phyloP scores from a whole-genome alignment of 805 yeast genomes.

The Monosporozyma unispora region DNA sequence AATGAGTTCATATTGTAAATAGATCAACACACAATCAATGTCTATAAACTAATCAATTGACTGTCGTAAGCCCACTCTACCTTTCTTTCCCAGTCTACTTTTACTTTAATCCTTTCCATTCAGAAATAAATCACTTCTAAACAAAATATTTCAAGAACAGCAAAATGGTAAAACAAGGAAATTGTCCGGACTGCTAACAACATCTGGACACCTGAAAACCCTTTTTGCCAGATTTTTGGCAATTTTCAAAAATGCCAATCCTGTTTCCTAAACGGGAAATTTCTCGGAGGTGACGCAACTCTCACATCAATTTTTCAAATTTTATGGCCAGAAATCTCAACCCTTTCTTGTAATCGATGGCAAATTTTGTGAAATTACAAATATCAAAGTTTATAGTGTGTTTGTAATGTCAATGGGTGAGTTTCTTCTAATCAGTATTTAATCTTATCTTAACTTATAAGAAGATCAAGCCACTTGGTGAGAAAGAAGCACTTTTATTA shows the following conservation, averaged over 20 bases:
- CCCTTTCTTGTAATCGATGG: too few species aligned
- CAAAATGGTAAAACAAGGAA: too few species aligned
- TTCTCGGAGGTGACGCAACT: not conserved
- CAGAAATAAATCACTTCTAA: too few species aligned
- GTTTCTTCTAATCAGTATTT: not conserved
- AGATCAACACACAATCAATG: too few species aligned
- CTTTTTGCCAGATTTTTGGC: too few species aligned
- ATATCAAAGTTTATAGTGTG: not conserved
- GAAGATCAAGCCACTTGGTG: constrained; percentile 17
- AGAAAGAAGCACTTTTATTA: constrained; percentile 31
- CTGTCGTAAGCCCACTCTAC: too few species aligned
- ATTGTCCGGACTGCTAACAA: not conserved
- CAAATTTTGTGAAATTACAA: not conserved
- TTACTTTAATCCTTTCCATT: too few species aligned
- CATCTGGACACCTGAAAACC: not conserved
- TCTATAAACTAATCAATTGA: too few species aligned
- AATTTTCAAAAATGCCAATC: not conserved
- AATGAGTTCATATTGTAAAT: constrained; percentile 34
- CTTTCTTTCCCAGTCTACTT: too few species aligned
- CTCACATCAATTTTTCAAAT: too few species aligned
- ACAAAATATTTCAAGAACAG: too few species aligned
- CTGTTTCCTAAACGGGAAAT: not conserved
- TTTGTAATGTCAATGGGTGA: not conserved
- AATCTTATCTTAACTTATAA: not conserved
- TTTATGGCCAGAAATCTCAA: too few species aligned